Evolutionary conservation across 202 grass and related monocot genomes (phyloP).

Genomic region (Digitaria exilis): DNA sequence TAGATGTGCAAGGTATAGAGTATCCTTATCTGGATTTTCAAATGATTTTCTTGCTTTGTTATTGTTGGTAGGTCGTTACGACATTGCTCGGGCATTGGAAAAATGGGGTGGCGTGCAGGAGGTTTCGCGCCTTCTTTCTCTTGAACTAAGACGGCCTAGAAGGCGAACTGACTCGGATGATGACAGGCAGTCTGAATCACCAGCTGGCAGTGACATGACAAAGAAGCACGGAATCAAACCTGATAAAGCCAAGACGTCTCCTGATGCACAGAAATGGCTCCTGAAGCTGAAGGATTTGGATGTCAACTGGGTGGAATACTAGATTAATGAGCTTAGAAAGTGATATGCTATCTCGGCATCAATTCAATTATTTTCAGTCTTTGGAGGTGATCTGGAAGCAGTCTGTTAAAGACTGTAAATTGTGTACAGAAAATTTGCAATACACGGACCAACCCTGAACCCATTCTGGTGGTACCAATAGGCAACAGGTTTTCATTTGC

Average conservation of each 20-base stretch:
- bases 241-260: conserved; percentile 35
- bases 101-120: conserved; percentile 93
- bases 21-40: neutral
- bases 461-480: neutral
- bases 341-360: neutral
- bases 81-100: conserved; percentile 94
- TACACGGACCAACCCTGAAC: neutral
- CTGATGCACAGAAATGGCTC: conserved; percentile 65
- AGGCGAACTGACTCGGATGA: conserved; percentile 38
- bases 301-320: conserved; percentile 73
- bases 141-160: conserved; percentile 67
- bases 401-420: neutral
- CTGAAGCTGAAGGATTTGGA: conserved; percentile 82
- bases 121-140: conserved; percentile 84
- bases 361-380: neutral
- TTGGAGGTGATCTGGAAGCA: neutral
- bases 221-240: conserved; percentile 33
- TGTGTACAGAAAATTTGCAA: conserved; percentile 12
- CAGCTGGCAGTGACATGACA: neutral
- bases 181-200: conserved; percentile 45
- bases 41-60: neutral
- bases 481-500: conserved; percentile 9
- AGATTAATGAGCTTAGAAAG: neutral
- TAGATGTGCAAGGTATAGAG: neutral
- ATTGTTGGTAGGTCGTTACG: conserved; percentile 62